Base-by-base conservation (phyloP, 2,329 filamentous ascomycete species). In the Aaosphaeria pasadenensis region DNA sequence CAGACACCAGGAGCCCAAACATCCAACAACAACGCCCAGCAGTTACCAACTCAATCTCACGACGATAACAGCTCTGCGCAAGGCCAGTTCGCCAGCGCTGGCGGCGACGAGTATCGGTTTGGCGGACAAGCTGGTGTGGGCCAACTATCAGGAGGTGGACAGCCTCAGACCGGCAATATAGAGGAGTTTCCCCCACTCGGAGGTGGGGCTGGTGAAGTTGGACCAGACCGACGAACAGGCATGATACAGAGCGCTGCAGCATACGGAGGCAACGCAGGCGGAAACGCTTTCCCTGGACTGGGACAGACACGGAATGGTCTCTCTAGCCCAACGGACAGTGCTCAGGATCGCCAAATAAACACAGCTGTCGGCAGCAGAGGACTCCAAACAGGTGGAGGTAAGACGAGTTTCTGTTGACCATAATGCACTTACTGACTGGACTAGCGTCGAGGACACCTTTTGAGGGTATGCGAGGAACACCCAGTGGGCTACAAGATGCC, bases 121-220 rank as follows among this genome's bases (percentile, higher is more conserved):
- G 81, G 81, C 36, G 77, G 76, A 32, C 78, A 81, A 60, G 73
- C 72, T 42, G 77, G 79, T 35, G 76, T 77, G 46, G 76, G 77
- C 44, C 78, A 79, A 58, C 64, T 80, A 43, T 73, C 75, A 44
- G 72, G 72, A 24, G 70, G 71, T 38, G 69, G 67, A 36, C 79
- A 82, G 52, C 77, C 78, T 39, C 78, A 80, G 54, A 74, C 79
- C 29, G 76, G 77, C 53, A 81, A 77, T 56, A 80, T 81, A 42
- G 80, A 84, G 11, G 81, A 84, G 46, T 84, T 84, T 49, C 80
- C 81, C 49, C 80, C 82, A n/a, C 66, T 84, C 43, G 77, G 79
- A 45, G 76, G 79, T 42, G 77, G 77, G 46, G 66, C 71, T 17
- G 71, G 75, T 42, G 79, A 82, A n/a, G 66, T 77, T 47, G 73